Evolutionary conservation across 805 yeast species (phyloP), one percentile per base, ranked within the genome.

Genomic region (Suhomyces emberorum): DNA sequence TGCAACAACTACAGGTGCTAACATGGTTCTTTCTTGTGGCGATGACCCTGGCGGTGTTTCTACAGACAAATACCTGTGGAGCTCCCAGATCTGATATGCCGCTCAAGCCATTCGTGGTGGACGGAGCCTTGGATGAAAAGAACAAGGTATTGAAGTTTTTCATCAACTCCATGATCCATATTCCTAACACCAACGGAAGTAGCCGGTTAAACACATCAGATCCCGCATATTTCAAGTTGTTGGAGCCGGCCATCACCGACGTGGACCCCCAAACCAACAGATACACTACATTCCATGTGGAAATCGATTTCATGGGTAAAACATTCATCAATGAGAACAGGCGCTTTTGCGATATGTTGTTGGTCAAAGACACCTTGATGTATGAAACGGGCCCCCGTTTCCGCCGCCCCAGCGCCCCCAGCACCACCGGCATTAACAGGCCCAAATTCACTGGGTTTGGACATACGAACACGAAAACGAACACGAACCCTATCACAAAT

Each of bases 251-350:
- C 3, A 65, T 74, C 7, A 44, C 57, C 10, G 80, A 75, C 41
- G 72, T 73, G 21, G 65, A 76, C 45, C 8, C 44, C 2, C 53
- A 65, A 3, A 68, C 79, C 1, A 73, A 74, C 50, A 63, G 55
- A 43, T 74, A 54, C 48, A 72, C 80, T 7, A 72, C 78, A 2
- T 50, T 76, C 28, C 76, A 72, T 35, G 70, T 72, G 9, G 58
- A 61, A 24, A 53, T 74, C 7, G 61, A 59, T 31, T 74, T 68
- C 46, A 59, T 63, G 52, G 77, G 74, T 12, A 65, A 68, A 28
- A 51, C 54, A 17, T 49, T 73, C 6, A 47, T 59, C 8, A 64
- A 62, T 39, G 66, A 68, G 25, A 66, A 65, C 42, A 44, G 56
- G 15, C 52, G 78, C 15, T 56, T 76, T 26, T 76, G 81, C 51